Evolutionary conservation across 1,139 yeast genomes (phyloP).

Genomic region (Meyerozyma smithsonii): DNA sequence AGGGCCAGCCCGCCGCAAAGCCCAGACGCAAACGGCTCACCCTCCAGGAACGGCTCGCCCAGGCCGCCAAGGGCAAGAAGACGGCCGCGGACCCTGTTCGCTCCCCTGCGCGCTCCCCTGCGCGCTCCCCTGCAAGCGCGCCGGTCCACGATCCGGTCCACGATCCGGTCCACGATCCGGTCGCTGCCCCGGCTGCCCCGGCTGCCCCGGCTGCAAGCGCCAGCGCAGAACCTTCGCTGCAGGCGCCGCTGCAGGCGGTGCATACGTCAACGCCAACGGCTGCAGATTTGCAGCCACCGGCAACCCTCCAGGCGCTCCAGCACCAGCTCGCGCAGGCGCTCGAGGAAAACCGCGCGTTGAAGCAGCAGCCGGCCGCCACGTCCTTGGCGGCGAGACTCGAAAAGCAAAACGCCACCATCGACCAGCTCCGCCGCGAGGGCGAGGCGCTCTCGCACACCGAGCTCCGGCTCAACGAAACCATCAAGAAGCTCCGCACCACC

Average conservation of each 20-base stretch:
- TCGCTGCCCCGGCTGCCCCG: not conserved
- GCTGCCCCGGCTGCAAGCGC: not conserved
- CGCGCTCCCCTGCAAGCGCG: too few relatives aligned
- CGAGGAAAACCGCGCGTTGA: not conserved
- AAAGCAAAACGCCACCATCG: slow-evolving; percentile 50
- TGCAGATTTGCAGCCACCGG: too few relatives aligned
- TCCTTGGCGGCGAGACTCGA: slow-evolving; percentile 3
- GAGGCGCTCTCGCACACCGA: slow-evolving; percentile 73
- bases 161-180: too few relatives aligned
- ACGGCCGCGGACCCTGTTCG: slow-evolving; percentile 8
- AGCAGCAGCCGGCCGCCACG: not conserved
- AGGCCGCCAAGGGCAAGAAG: slow-evolving; percentile 61
- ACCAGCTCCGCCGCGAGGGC: slow-evolving; percentile 69
- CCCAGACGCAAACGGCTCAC: slow-evolving; percentile 50
- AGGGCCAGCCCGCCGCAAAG: slow-evolving; percentile 6
- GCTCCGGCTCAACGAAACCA: slow-evolving; percentile 59
- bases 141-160: too few relatives aligned
- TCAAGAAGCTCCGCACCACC: slow-evolving; percentile 55
- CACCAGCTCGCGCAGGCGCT: too few relatives aligned
- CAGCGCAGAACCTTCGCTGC: not conserved
- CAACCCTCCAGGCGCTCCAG: too few relatives aligned
- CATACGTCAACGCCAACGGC: not conserved
- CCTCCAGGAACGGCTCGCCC: slow-evolving; percentile 73
- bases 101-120: too few relatives aligned
- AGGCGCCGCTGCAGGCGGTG: slow-evolving; percentile 4